Evolutionary conservation across 129 eudicot genomes (phyloP).

Genomic region (Helichrysum umbraculigerum): DNA sequence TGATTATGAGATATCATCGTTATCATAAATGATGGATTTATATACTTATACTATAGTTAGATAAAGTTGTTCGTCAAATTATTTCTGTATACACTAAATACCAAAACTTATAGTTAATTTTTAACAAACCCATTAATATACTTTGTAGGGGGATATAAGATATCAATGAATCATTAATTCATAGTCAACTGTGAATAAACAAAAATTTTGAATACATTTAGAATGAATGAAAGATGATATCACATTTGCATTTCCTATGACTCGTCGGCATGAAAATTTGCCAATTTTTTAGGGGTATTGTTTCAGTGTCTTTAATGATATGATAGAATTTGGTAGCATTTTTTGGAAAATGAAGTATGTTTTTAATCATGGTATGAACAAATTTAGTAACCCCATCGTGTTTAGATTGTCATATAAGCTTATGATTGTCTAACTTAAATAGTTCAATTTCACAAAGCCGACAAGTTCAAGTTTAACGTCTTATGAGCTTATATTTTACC

Average conservation of each 20-base stretch:
- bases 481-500: no score
- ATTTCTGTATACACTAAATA: no score
- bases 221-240: neutral
- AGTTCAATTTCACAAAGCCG: no score
- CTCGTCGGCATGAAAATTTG: neutral
- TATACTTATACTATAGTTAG: no score
- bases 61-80: no score
- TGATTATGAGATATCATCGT: neutral
- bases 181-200: neutral
- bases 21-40: no score
- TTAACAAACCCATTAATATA: neutral
- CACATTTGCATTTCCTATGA: neutral
- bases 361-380: neutral
- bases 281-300: neutral
- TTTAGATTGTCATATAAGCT: no score
- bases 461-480: no score
- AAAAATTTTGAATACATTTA: neutral
- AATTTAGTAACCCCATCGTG: neutral
- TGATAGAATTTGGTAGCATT: neutral
- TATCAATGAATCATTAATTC: neutral
- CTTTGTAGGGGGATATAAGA: no score
- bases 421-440: no score
- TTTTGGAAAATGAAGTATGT: neutral
- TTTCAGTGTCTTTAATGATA: neutral
- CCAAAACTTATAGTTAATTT: no score